A percentile compares a stretch with the other conserved stretches of the same genome.
Evolutionary conservation across 176 grass and related monocot genomes (phyloP).

Genomic region (Ampelocalamus luodianensis): DNA sequence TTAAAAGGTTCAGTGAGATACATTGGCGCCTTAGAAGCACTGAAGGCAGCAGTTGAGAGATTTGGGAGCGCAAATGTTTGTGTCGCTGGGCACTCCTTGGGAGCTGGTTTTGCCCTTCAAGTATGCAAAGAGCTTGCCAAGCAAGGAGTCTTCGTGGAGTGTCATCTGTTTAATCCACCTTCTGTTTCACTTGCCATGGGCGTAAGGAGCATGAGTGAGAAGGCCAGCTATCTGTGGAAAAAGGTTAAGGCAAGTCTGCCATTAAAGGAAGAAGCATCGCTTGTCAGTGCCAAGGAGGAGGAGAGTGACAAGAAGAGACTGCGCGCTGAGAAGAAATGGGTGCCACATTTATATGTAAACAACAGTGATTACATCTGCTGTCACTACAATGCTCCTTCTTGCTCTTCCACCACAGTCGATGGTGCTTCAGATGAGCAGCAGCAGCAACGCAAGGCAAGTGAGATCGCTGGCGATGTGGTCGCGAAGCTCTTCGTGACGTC

Average conservation of each 20-base stretch:
- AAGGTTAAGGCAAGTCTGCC: slow-evolving; percentile 64
- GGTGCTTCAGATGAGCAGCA: slow-evolving; percentile 38
- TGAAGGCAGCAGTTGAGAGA: slow-evolving; percentile 55
- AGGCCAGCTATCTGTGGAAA: slow-evolving; percentile 68
- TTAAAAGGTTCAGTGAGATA: slow-evolving; percentile 83
- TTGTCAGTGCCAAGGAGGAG: slow-evolving; percentile 42
- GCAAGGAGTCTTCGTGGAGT: slow-evolving; percentile 78
- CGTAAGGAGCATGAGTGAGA: slow-evolving; percentile 78
- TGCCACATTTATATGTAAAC: slow-evolving; percentile 88
- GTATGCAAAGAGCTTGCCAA: slow-evolving; percentile 84
- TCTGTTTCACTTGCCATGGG: slow-evolving; percentile 90
- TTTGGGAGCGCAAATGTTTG: slow-evolving; percentile 73
- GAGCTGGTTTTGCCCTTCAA: slow-evolving; percentile 82
- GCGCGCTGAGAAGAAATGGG: slow-evolving; percentile 69
- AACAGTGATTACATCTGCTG: slow-evolving; percentile 93
- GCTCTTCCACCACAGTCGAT: slow-evolving; percentile 45
- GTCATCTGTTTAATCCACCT: slow-evolving; percentile 91
- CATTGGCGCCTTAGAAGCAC: slow-evolving; percentile 61
- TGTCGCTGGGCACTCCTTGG: slow-evolving; percentile 77
- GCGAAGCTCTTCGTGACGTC: slow-evolving; percentile 80
- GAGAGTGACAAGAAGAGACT: slow-evolving; percentile 46
- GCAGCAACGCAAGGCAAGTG: slow-evolving; percentile 41
- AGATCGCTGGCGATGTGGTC: slow-evolving; percentile 43
- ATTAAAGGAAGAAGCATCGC: slow-evolving; percentile 49
- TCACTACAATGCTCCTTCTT: slow-evolving; percentile 67